Evolutionary conservation across 208 protist genomes (phyloP), one percentile per base, ranked within the genome.

Genomic region (Trypanosoma lewisi): DNA sequence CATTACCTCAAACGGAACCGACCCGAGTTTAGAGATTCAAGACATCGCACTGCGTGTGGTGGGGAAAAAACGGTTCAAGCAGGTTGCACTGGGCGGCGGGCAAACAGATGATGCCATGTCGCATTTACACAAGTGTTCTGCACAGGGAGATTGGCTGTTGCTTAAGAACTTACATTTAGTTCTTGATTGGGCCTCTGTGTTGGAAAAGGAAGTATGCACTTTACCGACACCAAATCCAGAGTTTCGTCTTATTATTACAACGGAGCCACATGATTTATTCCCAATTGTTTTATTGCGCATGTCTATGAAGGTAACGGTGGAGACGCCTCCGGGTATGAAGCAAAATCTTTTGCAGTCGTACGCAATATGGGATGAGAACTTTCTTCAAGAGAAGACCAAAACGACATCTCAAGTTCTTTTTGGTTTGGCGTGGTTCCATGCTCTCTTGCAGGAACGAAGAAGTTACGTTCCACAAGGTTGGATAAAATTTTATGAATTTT

Each of bases 401-500:
- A 53, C 45, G 17, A 70, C 70, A 0, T 75, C 86, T 25, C 85
- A 87, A 75, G 69, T 97, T 48, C 82, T 98, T 0, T 97, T 98
- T 68, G 82, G 90, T 9, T 80, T 98, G 8, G 90, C 95, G 14
- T 99, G 93, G 90, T 97, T 99, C 64, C 98, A 99, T 75, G 94
- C 94, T 7, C 58, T 99, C 11, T 72, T 98, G 62, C 95, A 98
- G 78, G 97, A 99, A 74, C 85, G 98, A n/a, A 87, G 97, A 45
- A 95, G 82, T 14, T 99, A 95, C 75, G 91, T 98, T 47, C 98
- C 98, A 14, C 98, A 99, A 69, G 98, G 97, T 34, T 99, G 97
- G 96, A 86, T 88, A 48, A 97, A 98, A 81, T 97, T 90, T 63
- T 98, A 99, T 86, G 98, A 98, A 69, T 99, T 99, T 77, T 95